Evolutionary conservation across 2,329 filamentous ascomycete genomes (phyloP), one percentile per base, ranked within the genome.

Genomic region (Scedosporium boydii): DNA sequence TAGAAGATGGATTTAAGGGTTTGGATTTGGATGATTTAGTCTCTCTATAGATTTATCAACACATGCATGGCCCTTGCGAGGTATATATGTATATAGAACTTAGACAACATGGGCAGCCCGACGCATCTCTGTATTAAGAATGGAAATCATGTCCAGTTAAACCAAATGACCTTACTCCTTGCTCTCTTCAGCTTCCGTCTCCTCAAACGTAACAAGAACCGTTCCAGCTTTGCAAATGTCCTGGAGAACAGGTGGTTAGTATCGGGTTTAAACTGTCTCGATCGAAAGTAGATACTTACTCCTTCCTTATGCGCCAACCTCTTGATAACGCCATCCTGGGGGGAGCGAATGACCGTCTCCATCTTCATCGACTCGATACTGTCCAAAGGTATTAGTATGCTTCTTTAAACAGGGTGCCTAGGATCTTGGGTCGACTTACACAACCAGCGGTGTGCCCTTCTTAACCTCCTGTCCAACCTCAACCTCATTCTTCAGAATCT

Each of bases 331-430:
- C 89, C 89, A 63, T 85, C 82, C 66, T 90, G 87, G 6, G 89
- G 89, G 60, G 88, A 90, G 64, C 89, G 82, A 68, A 93, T 92
- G 1, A 92, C 87, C 1, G 89, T 93, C 72, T 93, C 89, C 89
- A 93, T 93, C 80, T 93, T 93, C 89, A 93, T 93, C 63, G 89
- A 92, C 75, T 93, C 89, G 69, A 93, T 92, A 1, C 84, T 87
- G 63, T 16, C 55, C 14, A 21, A 48, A 5, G 2, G 27, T 46
- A 62, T 75, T 65, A 75, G 72, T 59, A 68, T 41, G 3, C 23
- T 3, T 21, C 34, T 18, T 76, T 75, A 4, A 4, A 53, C 34
- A 51, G 2, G 14, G 26, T 10, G 7, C 9, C 29, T 34, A 34
- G 29, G 6, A 9, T 34, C 34, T 10, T 10, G 55, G 34, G 48